Percentiles rank a stretch among this genome's conserved stretches.
These are phyloP conservation scores for Candida ficus DNA, from an alignment of 805 yeast genomes.

Conservation along the genomic window DNA sequence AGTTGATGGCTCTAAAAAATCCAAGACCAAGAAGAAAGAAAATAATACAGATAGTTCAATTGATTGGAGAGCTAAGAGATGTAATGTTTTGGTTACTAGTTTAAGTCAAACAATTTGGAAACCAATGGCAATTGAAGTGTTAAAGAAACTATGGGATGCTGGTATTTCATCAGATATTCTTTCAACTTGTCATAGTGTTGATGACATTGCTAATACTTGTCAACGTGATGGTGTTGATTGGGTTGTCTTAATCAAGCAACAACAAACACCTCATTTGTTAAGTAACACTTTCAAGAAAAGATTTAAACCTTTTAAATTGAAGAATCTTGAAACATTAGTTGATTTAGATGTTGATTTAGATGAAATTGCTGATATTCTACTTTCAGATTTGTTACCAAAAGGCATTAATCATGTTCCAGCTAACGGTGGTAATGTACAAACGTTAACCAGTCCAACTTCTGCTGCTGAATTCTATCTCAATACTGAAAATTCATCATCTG, in stretches of 20 bases:
- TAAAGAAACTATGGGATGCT: slow-evolving; percentile 66
- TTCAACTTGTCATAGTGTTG: slow-evolving; percentile 43
- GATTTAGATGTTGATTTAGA: slow-evolving; percentile 73
- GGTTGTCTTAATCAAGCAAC: slow-evolving; percentile 75
- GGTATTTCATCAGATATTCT: slow-evolving; percentile 74
- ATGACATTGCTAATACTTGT: slow-evolving; percentile 64
- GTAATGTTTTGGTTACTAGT: slow-evolving; percentile 78
- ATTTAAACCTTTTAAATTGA: slow-evolving; percentile 73
- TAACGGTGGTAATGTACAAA: too few relatives aligned
- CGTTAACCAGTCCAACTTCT: slow-evolving; percentile 5
- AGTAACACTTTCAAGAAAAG: slow-evolving; percentile 36
- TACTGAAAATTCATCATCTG: slow-evolving; percentile 18
- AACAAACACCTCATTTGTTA: slow-evolving; percentile 19
- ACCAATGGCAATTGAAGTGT: slow-evolving; percentile 57
- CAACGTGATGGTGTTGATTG: slow-evolving; percentile 66
- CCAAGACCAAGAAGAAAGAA: slow-evolving; percentile 34
- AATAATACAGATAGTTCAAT: slow-evolving; percentile 25
- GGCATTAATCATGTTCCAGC: too few relatives aligned
- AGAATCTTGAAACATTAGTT: slow-evolving; percentile 49
- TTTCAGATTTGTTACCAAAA: slow-evolving; percentile 22
- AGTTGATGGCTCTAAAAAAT: slow-evolving; percentile 24
- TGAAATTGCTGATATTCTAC: slow-evolving; percentile 51
- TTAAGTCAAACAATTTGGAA: slow-evolving; percentile 51
- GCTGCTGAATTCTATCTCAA: slow-evolving; percentile 20
- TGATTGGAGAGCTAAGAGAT: slow-evolving; percentile 56